Evolutionary conservation across 2,329 filamentous ascomycete genomes (phyloP).

Genomic region (Botrytis pseudocinerea): DNA sequence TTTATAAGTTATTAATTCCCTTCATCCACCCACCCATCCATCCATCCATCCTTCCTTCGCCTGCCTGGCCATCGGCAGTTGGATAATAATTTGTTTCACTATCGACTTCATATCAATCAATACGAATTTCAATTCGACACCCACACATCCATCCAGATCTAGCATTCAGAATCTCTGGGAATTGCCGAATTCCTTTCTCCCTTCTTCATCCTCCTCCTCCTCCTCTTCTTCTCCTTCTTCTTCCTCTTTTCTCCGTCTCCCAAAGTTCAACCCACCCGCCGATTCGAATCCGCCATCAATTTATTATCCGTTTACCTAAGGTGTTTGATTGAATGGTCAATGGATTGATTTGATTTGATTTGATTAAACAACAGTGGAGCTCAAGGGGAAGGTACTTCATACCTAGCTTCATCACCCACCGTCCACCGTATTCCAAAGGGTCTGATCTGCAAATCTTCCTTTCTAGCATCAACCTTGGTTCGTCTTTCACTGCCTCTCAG

Average conservation of each 20-base stretch:
- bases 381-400: constrained; percentile 19
- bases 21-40: not conserved
- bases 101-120: not conserved
- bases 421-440: constrained; percentile 21
- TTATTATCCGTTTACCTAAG: not conserved
- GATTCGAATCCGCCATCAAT: not conserved
- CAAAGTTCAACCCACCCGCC: not conserved
- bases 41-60: not conserved
- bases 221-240: not conserved
- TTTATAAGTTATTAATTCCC: not conserved
- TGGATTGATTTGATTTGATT: constrained; percentile 16
- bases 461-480: constrained; percentile 21
- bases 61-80: not conserved
- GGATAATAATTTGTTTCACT: not conserved
- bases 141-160: not conserved
- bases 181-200: not conserved
- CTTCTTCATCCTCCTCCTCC: not conserved
- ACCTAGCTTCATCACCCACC: constrained; percentile 1
- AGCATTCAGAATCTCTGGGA: not conserved
- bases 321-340: constrained; percentile 10
- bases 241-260: not conserved
- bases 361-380: constrained; percentile 9
- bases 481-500: not conserved
- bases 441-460: constrained; percentile 20
- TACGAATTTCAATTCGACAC: not conserved